Evolutionary conservation across 306 rosid genomes (phyloP).

Genomic region (Vigna angularis): DNA sequence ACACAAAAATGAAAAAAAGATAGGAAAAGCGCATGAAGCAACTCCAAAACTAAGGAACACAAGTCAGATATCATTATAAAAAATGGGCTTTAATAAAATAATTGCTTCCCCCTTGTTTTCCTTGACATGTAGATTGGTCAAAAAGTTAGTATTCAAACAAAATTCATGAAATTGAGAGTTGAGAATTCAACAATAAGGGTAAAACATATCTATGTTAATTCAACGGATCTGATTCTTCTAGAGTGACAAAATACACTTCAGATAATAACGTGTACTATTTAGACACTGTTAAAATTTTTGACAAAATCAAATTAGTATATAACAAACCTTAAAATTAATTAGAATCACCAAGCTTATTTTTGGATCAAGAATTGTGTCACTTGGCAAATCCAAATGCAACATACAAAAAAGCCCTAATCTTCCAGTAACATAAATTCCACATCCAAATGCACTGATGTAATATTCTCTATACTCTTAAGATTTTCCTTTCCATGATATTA

Average conservation of each 20-base stretch:
- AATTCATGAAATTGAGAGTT: neutral
- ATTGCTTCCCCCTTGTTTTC: constrained; percentile 15
- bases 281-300: neutral
- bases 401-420: constrained; percentile 30
- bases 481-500: neutral
- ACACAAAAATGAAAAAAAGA: neutral
- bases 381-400: neutral
- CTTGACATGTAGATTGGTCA: constrained; percentile 21
- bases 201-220: neutral
- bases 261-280: neutral
- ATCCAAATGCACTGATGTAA: constrained; percentile 20
- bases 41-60: neutral
- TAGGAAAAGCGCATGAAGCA: constrained; percentile 1
- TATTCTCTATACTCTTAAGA: constrained; percentile 14
- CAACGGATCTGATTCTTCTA: neutral
- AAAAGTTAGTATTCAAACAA: constrained; percentile 11
- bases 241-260: neutral
- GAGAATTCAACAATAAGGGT: constrained; percentile 15
- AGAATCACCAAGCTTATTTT: neutral
- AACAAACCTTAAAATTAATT: neutral
- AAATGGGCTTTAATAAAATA: constrained; percentile 19
- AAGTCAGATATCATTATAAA: constrained; percentile 33
- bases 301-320: neutral
- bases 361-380: neutral
- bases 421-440: constrained; percentile 14